Conservation (phyloP, 2,329 filamentous ascomycete genomes). For the Parastagonospora nodorum region DNA sequence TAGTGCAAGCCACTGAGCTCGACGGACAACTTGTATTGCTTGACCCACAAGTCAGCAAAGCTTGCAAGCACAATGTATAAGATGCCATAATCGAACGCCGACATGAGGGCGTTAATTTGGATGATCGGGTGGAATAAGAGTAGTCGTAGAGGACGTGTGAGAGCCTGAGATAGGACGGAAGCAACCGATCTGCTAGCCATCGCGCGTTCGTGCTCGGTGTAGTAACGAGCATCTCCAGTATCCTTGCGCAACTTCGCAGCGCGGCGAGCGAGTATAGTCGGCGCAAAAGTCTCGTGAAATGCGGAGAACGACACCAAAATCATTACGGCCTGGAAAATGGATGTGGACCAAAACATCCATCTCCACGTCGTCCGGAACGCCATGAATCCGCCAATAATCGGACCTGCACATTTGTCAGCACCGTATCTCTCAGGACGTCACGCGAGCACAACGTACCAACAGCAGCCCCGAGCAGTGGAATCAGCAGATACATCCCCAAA, state of each 20-base stretch:
- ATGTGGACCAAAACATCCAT: constrained; percentile 38
- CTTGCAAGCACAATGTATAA: constrained; percentile 39
- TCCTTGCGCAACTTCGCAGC: constrained; percentile 48
- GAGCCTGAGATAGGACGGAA: constrained; percentile 51
- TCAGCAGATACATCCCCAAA: constrained; percentile 27
- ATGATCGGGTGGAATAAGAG: constrained; percentile 61
- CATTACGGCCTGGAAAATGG: constrained; percentile 33
- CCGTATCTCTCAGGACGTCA: no score
- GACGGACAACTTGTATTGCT: constrained; percentile 23
- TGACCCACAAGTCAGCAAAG: constrained; percentile 32
- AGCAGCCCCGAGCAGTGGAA: constrained; percentile 25
- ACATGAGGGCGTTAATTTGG: constrained; percentile 47
- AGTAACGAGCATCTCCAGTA: constrained; percentile 69
- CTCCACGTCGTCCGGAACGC: constrained; percentile 30
- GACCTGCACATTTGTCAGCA: constrained; percentile 12
- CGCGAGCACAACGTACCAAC: constrained; percentile 20
- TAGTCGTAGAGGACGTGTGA: constrained; percentile 60
- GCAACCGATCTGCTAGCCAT: constrained; percentile 6
- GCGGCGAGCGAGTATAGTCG: constrained; percentile 48
- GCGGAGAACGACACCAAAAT: constrained; percentile 41
- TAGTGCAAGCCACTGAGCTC: constrained; percentile 32
- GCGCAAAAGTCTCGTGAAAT: constrained; percentile 53
- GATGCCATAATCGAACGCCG: constrained; percentile 41
- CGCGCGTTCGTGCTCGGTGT: constrained; percentile 38
- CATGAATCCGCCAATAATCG: constrained; percentile 38